Conservation (phyloP, 1,139 yeast species). For the Casaregolazyma lundiana region DNA sequence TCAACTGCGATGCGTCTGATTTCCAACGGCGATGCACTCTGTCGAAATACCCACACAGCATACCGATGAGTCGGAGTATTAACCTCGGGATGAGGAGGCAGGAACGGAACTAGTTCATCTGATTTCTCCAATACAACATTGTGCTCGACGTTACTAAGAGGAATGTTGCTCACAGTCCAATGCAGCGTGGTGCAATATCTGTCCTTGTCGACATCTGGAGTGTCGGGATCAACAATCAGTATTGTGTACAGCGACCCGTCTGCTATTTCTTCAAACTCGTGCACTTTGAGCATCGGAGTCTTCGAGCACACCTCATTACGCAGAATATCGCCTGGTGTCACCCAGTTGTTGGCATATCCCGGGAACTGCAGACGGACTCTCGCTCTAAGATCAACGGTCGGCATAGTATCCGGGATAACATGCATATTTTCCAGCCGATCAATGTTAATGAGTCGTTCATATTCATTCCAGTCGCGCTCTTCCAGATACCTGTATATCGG, state of each 20-base stretch:
- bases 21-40: conserved; percentile 32
- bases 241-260: conserved; percentile 59
- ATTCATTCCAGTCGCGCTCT: conserved; percentile 64
- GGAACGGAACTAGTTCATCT: conserved; percentile 55
- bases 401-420: conserved; percentile 90
- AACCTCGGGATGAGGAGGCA: conserved; percentile 87
- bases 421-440: conserved; percentile 84
- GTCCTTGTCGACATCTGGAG: conserved; percentile 70
- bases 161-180: conserved; percentile 73
- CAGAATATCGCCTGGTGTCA: conserved; percentile 72
- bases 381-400: conserved; percentile 79
- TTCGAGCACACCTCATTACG: conserved; percentile 68
- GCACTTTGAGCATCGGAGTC: conserved; percentile 72
- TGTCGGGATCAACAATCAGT: conserved; percentile 84
- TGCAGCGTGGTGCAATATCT: conserved; percentile 67
- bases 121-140: conserved; percentile 46
- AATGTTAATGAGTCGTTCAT: conserved; percentile 67
- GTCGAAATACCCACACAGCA: conserved; percentile 88
- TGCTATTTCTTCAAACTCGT: conserved; percentile 60
- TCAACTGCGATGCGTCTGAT: conserved; percentile 17
- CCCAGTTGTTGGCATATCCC: conserved; percentile 62
- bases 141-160: conserved; percentile 55
- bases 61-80: conserved; percentile 80
- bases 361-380: conserved; percentile 71
- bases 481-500: conserved; percentile 77